These are phyloP conservation scores for Haplographium delicatum DNA, from an alignment of 495 filamentous ascomycete species.

Conservation along the genomic window DNA sequence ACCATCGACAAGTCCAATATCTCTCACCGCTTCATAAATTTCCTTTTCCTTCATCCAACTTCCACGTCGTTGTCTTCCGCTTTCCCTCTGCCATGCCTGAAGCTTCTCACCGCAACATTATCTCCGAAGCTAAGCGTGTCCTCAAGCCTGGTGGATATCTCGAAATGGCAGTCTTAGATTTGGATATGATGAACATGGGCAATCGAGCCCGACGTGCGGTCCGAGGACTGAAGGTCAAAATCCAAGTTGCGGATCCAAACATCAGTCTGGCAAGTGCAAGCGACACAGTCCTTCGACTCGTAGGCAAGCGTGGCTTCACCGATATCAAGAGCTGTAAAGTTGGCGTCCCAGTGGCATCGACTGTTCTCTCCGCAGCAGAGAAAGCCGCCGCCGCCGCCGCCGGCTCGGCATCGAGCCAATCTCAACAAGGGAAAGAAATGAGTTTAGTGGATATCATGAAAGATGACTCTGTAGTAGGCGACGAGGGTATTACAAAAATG, in stretches of 20 bases:
- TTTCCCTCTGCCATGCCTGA: slow-evolving; percentile 78
- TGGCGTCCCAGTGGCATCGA: slow-evolving; percentile 80
- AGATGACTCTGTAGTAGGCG: slow-evolving; percentile 54
- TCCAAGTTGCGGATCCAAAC: slow-evolving; percentile 37
- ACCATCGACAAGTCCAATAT: slow-evolving; percentile 82
- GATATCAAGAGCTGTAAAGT: slow-evolving; percentile 84
- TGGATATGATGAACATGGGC: slow-evolving; percentile 86
- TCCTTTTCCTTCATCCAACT: slow-evolving; percentile 83
- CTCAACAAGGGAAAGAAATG: slow-evolving; percentile 41
- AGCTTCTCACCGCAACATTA: slow-evolving; percentile 65
- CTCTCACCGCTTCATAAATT: slow-evolving; percentile 61
- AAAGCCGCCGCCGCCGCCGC: no score
- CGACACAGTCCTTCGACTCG: slow-evolving; percentile 69
- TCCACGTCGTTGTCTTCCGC: slow-evolving; percentile 79
- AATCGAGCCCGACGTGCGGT: slow-evolving; percentile 69
- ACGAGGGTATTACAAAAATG: slow-evolving; percentile 84
- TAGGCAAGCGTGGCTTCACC: slow-evolving; percentile 75
- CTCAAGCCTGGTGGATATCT: slow-evolving; percentile 86
- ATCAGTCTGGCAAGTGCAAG: slow-evolving; percentile 68
- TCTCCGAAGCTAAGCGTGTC: slow-evolving; percentile 86
- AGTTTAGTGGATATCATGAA: slow-evolving; percentile 65
- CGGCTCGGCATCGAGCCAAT: no score
- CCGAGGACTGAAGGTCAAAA: slow-evolving; percentile 63
- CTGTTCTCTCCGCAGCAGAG: slow-evolving; percentile 34
- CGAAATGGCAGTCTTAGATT: slow-evolving; percentile 78